Percentiles rank a stretch among this genome's conserved stretches.
Evolutionary conservation across 176 grass and related monocot species (phyloP).

Genomic region (Paspalum vaginatum): DNA sequence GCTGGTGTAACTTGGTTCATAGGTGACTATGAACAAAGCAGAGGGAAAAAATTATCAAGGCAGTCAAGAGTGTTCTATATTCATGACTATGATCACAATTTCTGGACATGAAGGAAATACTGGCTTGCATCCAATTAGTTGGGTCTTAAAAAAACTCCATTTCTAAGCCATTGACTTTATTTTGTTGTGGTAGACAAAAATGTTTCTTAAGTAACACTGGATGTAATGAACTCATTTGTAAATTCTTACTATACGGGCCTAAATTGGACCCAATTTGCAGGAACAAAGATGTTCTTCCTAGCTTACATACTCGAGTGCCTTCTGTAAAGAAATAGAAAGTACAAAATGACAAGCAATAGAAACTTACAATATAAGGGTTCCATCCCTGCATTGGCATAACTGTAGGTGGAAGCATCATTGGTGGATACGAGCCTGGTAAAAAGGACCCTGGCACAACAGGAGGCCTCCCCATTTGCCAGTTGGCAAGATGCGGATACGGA

Average conservation of each 20-base stretch:
- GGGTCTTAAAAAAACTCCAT: background rate
- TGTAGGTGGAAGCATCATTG: slow-evolving; percentile 75
- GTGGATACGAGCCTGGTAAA: slow-evolving; percentile 57
- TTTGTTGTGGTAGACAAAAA: slow-evolving; percentile 15
- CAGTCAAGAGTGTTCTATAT: background rate
- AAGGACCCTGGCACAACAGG: slow-evolving; percentile 66
- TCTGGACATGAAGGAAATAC: slow-evolving; percentile 17
- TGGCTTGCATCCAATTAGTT: background rate
- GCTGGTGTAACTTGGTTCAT: slow-evolving; percentile 54
- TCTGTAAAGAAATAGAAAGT: slow-evolving; percentile 30
- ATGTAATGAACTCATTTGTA: slow-evolving; percentile 18
- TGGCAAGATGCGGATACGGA: slow-evolving; percentile 65
- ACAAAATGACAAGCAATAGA: slow-evolving; percentile 34
- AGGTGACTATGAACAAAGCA: slow-evolving; percentile 50
- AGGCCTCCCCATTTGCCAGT: slow-evolving; percentile 75
- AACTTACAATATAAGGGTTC: slow-evolving; percentile 85
- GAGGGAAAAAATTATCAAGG: background rate
- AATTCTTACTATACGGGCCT: background rate
- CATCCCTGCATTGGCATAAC: slow-evolving; percentile 83
- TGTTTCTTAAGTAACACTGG: background rate
- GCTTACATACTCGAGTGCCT: background rate
- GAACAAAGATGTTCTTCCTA: background rate
- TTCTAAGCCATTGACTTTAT: background rate
- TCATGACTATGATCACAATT: background rate
- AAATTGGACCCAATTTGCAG: slow-evolving; percentile 23